Evolutionary conservation across 2,329 filamentous ascomycete species (phyloP), one percentile per base, ranked within the genome.

Genomic region (Phialophora verrucosa): DNA sequence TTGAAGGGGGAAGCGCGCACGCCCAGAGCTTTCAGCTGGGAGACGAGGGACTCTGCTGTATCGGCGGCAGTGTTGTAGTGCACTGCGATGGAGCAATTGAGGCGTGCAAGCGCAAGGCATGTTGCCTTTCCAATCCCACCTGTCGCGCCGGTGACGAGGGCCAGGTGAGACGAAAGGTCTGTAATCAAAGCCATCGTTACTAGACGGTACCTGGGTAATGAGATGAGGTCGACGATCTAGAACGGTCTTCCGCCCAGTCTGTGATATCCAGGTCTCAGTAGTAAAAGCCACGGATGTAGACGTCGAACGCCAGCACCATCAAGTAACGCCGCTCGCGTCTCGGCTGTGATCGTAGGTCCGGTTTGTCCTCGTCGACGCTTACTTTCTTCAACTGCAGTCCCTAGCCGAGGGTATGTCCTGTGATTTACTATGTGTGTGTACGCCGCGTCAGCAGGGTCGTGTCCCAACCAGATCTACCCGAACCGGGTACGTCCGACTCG

Each of bases 121-220:
- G 81, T 82, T 2, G 80, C 79, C 59, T 74, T 74, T 5, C 81
- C 81, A 25, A 83, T 83, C 20, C 80, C 80, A 23, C 80, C 80
- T 23, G 79, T 81, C 8, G 78, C 78, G 11, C 79, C 79, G 0
- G 79, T 81, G 31, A 83, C 75, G 38, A 83, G 76, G 29, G 71
- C 71, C 3, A 73, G 64, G 51, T 72, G 70, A 4, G 63, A 42
- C 14, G 61, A 65, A 59, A 72, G 66, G 59, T 70, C 65, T 12
- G 68, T 69, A 4, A 60, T 57, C 31, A 69, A 35, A 17, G 65
- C 50, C 66, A 68, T 67, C 35, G 29, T 61, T 4, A 35, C 25
- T 29, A 55, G 4, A 1, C 11, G 56, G 14, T 25, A 12, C 4
- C 3, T 23, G 7, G 6, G 20, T 25, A 10, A 14, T 35, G 54